phyloP scores from a whole-genome alignment of 805 yeast species.

The Yamadazyma paraphyllophila region DNA sequence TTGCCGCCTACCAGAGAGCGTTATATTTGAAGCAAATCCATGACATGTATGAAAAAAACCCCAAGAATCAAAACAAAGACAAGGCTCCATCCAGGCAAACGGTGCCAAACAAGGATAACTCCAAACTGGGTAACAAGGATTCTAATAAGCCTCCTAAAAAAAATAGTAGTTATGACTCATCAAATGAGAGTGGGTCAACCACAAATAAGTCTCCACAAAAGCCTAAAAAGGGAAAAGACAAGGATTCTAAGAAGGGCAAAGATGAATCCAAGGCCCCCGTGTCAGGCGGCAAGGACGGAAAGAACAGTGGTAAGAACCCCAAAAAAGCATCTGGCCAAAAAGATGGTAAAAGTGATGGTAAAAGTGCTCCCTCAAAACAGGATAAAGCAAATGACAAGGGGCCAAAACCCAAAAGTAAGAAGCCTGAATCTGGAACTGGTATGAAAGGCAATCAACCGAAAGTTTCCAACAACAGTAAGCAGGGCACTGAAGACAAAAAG shows the following conservation, averaged over 20 bases:
- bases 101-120: neutral
- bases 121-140: neutral
- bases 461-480: no score
- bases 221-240: no score
- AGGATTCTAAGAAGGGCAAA: no score
- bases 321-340: neutral
- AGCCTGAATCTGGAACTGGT: no score
- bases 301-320: neutral
- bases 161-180: neutral
- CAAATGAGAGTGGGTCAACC: neutral
- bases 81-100: conserved; percentile 2
- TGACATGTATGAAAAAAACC: conserved; percentile 2
- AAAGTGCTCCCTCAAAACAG: neutral
- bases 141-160: neutral
- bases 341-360: no score
- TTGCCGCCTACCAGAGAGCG: conserved; percentile 11
- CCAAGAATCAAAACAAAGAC: neutral
- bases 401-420: neutral
- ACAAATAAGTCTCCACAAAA: no score
- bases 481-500: no score
- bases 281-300: neutral
- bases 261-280: no score
- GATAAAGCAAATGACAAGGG: neutral
- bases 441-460: no score
- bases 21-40: conserved; percentile 8